Base-by-base conservation (phyloP, 2,329 filamentous ascomycete species). In the Diaporthe citrichinensis region DNA sequence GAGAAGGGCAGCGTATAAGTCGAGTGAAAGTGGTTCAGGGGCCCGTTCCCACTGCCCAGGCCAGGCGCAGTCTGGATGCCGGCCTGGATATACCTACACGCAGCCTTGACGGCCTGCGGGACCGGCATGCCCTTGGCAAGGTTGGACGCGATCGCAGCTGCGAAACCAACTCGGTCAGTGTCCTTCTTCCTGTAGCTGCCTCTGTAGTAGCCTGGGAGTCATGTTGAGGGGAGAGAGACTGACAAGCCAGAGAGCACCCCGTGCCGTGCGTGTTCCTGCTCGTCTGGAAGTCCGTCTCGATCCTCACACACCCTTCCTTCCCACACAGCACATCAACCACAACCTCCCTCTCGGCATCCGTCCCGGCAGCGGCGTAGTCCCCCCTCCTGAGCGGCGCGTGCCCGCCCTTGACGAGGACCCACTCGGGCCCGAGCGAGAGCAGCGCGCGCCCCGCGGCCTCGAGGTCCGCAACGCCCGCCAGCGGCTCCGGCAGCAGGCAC, bases 211-310 rank as follows among this genome's bases (percentile, higher is more conserved):
- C 6, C 34, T 14, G 20, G 31, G 4, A 39, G 12, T 14, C 12
- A 39, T 1, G 3, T 4, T 39, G 69, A 4, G 6, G 6, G n/a
- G 23, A 49, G 10, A n/a, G 6, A 1, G 14, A 87, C 92, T 86
- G 84, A 94, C 93, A 98, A 55, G 97, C 97, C 76, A 98, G 89
- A 14, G 95, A 97, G 82, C 97, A 99, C 5, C 97, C 97, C 0
- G 97, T 98, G 0, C 97, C 97, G 81, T 99, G 97, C 0, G 96
- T 98, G 81, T 96, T 96, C 76, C 88, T 93, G 12, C 93, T 95
- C 14, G 88, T 85, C 77, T 95, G 88, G 81, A 94, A 98, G 6
- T 88, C 87, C 53, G 91, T 94, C 83, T 95, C 89, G 67, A 98
- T 89, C 53, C 91, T 86, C 1, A 91, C 87, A 0, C 89, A 83